Evolutionary conservation across 2,329 filamentous ascomycete species (phyloP), one percentile per base, ranked within the genome.

Genomic region (Penicillium concentricum): DNA sequence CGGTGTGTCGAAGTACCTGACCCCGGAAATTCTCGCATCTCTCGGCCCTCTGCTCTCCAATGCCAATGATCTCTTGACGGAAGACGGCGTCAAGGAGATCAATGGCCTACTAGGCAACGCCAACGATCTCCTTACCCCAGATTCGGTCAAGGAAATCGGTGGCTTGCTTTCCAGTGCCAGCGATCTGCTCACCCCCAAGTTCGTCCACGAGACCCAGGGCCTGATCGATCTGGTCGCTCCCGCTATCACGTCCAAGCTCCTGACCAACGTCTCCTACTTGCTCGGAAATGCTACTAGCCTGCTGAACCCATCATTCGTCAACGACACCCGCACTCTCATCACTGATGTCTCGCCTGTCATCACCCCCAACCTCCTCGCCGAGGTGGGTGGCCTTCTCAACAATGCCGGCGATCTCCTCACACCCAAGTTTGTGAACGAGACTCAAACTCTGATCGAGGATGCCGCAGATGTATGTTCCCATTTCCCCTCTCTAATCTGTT

Each of bases 381-480:
- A 69, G 39, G 63, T 69, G 16, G 61, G 63, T 24, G 54, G 54
- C n/a, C 56, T 69, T 15, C 61, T 69, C 16, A 45, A 46, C 43
- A 67, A 66, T 32, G 66, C 65, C 24, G 61, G 63, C 45, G 61
- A 68, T 22, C 65, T 70, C 26, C 62, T 71, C 26, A 68, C 63
- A 2, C 56, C 56, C 44, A 64, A 65, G 39, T 70, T 71, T 45
- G 66, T 70, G 26, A 70, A 71, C 30, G 64, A 71, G 58, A 70
- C 68, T 8, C 60, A 63, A 41, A 54, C 62, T 13, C 50, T 68
- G 46, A 63, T 71, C 45, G 67, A 70, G 51, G 64, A 68, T 57
- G 64, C 63, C 58, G 67, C 69, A 16, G 28, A 30, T 12, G 28
- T 30, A 30, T 30, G 28, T 30, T 30, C 28, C 28, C 28, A 30